These are phyloP conservation scores for Phytophthora uliginosa DNA, from an alignment of 352 stramenopile species.

Conservation along the genomic window DNA sequence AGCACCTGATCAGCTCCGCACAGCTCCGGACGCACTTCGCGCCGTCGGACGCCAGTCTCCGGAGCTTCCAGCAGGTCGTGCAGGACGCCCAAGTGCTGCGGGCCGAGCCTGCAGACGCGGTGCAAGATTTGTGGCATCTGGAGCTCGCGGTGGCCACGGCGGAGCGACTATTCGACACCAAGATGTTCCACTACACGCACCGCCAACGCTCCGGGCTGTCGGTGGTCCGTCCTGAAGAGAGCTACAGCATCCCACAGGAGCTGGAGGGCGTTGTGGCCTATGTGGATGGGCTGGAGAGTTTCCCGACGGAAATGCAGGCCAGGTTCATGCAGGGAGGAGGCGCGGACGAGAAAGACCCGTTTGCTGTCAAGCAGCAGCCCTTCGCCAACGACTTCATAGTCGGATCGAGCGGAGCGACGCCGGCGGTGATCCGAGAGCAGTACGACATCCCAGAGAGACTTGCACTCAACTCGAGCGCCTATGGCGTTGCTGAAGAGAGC, in stretches of 20 bases:
- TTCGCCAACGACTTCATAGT: constrained; percentile 25
- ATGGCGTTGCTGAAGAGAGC: constrained; percentile 12
- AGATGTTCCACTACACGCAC: constrained; percentile 64
- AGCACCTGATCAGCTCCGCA: constrained; percentile 44
- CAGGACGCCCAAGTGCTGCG: constrained; percentile 20
- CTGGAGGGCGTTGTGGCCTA: constrained; percentile 61
- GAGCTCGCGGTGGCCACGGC: constrained; percentile 47
- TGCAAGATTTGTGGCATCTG: constrained; percentile 65
- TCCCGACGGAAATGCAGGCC: constrained; percentile 77
- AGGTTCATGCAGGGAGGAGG: constrained; percentile 45
- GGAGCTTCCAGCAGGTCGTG: constrained; percentile 20
- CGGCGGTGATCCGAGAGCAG: constrained; percentile 56
- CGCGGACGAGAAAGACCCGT: constrained; percentile 42
- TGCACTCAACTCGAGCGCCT: constrained; percentile 4
- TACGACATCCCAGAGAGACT: constrained; percentile 63
- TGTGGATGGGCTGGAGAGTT: constrained; percentile 78
- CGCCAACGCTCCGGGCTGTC: constrained; percentile 29
- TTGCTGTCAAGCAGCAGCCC: constrained; percentile 39
- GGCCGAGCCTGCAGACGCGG: constrained; percentile 16
- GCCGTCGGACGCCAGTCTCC: constrained; percentile 30
- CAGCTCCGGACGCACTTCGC: constrained; percentile 53
- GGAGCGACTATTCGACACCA: constrained; percentile 64
- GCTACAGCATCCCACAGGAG: constrained; percentile 48
- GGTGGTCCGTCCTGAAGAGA: constrained; percentile 53
- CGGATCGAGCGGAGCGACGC: constrained; percentile 40